Conservation (phyloP, 2,329 filamentous ascomycete genomes). For the Hypocrella siamensis region DNA sequence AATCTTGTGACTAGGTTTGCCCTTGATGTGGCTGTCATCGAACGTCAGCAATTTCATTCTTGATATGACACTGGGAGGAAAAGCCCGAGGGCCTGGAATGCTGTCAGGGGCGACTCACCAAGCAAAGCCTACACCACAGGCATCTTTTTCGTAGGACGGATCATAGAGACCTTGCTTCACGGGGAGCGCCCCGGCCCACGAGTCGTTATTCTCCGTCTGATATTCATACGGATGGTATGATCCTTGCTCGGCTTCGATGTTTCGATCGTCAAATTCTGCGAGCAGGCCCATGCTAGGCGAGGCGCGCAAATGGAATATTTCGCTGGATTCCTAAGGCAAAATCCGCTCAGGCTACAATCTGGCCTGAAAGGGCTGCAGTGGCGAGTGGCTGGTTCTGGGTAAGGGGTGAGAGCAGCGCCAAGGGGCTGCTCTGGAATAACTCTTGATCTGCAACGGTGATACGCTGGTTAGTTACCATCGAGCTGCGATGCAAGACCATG, state of each 20-base stretch:
- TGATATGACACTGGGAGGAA: not conserved
- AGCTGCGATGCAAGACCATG: not conserved
- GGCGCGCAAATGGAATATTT: constrained; percentile 9
- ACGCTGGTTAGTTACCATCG: not conserved
- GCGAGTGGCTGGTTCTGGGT: not conserved
- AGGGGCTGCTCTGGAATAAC: constrained; percentile 9
- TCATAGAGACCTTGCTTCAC: constrained; percentile 98
- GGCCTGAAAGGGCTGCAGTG: not conserved
- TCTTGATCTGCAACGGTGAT: constrained; percentile 3
- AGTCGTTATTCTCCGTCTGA: constrained; percentile 68
- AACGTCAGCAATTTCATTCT: not conserved
- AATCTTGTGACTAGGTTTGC: constrained; percentile 93
- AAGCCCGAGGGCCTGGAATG: too few species aligned
- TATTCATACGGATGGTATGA: constrained; percentile 65
- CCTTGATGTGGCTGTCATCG: constrained; percentile 76
- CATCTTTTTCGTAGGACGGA: constrained; percentile 93
- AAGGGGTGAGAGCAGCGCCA: constrained; percentile 10
- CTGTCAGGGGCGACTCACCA: constrained; percentile 44
- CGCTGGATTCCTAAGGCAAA: not conserved
- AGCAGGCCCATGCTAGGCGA: constrained; percentile 56
- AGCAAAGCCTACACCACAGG: constrained; percentile 97
- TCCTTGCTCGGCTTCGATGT: constrained; percentile 45
- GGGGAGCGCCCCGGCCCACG: constrained; percentile 88
- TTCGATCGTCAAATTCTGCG: constrained; percentile 54
- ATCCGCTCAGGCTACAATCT: not conserved